Percentiles rank a stretch among this genome's conserved stretches.
Evolutionary conservation across 352 stramenopile species (phyloP).

Genomic region (Pythium scleroteichum): DNA sequence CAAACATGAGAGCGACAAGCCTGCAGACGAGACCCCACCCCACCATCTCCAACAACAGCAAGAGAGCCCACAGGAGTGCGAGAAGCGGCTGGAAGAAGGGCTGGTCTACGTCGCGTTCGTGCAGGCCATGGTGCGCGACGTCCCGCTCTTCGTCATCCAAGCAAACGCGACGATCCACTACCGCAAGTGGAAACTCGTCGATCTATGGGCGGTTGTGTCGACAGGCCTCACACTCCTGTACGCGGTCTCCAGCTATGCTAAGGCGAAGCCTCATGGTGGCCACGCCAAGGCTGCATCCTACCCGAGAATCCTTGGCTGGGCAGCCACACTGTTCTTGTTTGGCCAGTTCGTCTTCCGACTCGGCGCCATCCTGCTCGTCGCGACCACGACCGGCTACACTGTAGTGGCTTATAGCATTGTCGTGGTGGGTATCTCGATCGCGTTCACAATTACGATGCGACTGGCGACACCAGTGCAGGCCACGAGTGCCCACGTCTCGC

Average conservation of each 20-base stretch:
- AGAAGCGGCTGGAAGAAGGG: conserved; percentile 30
- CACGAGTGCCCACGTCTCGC: conserved; percentile 39
- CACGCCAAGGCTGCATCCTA: neutral
- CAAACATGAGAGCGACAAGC: conserved; percentile 1
- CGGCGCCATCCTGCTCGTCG: conserved; percentile 62
- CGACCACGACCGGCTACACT: conserved; percentile 53
- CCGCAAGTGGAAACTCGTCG: conserved; percentile 70
- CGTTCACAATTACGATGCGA: conserved; percentile 34
- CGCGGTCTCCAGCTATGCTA: conserved; percentile 44
- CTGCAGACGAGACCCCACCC: neutral
- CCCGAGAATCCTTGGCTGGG: conserved; percentile 24
- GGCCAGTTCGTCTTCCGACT: conserved; percentile 65
- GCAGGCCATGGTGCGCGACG: conserved; percentile 67
- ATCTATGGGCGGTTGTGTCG: conserved; percentile 58
- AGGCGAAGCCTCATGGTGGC: neutral
- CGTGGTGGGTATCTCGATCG: conserved; percentile 41
- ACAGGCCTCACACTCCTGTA: conserved; percentile 53
- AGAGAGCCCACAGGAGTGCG: conserved; percentile 8
- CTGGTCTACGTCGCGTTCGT: conserved; percentile 61
- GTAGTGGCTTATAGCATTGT: conserved; percentile 39
- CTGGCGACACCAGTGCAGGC: conserved; percentile 41
- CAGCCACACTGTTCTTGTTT: conserved; percentile 47
- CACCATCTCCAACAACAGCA: neutral
- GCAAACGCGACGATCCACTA: conserved; percentile 81
- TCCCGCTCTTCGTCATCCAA: conserved; percentile 73